phyloP scores from a whole-genome alignment of 179 eudicot genomes.

The Camellia oleifera region DNA sequence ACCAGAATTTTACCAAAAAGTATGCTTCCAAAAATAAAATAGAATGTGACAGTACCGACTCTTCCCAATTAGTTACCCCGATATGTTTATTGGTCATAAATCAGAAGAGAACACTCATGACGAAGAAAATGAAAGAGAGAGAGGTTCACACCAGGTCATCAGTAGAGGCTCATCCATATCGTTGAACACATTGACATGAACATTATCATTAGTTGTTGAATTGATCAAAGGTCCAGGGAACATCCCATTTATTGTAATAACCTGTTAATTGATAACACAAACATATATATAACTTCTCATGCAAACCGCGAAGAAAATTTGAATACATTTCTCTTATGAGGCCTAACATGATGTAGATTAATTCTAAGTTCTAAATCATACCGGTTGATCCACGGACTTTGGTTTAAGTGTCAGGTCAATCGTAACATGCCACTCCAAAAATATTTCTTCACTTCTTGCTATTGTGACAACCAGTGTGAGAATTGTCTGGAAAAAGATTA shows the following conservation, averaged over 20 bases:
- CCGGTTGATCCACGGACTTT: conserved; percentile 12
- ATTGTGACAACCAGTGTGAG: neutral
- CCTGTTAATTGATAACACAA: conserved; percentile 28
- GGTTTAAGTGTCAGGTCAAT: conserved; percentile 11
- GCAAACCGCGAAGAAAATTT: too few relatives aligned
- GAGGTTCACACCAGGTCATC: conserved; percentile 29
- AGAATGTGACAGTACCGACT: too few relatives aligned
- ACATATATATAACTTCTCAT: too few relatives aligned
- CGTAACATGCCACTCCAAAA: conserved; percentile 20
- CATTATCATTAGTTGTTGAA: conserved; percentile 61
- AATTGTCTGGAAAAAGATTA: neutral
- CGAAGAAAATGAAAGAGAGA: too few relatives aligned
- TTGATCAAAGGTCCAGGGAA: conserved; percentile 84
- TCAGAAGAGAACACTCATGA: too few relatives aligned
- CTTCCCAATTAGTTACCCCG: too few relatives aligned
- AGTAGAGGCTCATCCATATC: conserved; percentile 61
- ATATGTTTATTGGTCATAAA: too few relatives aligned
- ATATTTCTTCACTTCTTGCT: conserved; percentile 11
- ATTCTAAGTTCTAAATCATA: neutral
- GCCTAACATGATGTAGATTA: too few relatives aligned
- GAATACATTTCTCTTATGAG: too few relatives aligned
- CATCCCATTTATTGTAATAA: conserved; percentile 67
- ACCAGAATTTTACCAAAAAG: too few relatives aligned
- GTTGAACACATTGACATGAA: conserved; percentile 68
- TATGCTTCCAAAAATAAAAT: too few relatives aligned